These are phyloP conservation scores for Epithele typhae DNA, from an alignment of 768 basidiomycete species.

Conservation along the genomic window DNA sequence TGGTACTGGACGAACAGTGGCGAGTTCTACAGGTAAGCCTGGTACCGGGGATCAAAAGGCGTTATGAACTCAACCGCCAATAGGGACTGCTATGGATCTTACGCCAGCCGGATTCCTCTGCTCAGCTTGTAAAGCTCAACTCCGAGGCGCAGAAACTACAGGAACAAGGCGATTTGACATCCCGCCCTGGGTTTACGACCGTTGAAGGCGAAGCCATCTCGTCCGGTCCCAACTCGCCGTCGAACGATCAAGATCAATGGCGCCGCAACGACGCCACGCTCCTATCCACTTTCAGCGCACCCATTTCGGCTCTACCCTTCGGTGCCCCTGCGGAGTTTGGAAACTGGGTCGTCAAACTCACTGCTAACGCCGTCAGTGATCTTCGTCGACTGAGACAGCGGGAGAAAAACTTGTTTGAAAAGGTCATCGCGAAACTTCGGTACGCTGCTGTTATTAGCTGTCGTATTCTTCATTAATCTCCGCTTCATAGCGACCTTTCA, in stretches of 20 bases:
- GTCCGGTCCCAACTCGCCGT: not conserved
- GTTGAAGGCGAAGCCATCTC: not conserved
- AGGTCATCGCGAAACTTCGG: constrained; percentile 65
- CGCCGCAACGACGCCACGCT: not conserved
- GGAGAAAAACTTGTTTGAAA: constrained; percentile 41
- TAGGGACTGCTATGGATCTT: too few relatives aligned
- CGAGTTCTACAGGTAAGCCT: too few relatives aligned
- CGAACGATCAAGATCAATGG: not conserved
- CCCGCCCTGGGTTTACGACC: not conserved
- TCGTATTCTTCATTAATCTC: not conserved
- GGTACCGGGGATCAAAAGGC: too few relatives aligned
- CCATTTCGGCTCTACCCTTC: constrained; percentile 35
- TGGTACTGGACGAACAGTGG: too few relatives aligned
- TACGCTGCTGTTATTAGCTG: constrained; percentile 11
- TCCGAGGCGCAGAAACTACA: not conserved
- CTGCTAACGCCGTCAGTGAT: constrained; percentile 41
- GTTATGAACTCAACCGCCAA: too few relatives aligned
- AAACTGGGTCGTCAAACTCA: constrained; percentile 54
- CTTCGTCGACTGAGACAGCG: constrained; percentile 41
- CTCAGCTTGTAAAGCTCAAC: too few relatives aligned
- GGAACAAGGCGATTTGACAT: not conserved
- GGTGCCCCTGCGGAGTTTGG: constrained; percentile 56
- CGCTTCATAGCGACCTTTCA: constrained; percentile 55
- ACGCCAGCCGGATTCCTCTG: too few relatives aligned
- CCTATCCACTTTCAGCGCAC: not conserved